These are phyloP conservation scores for Clitoria ternatea DNA, from an alignment of 306 rosid species.

Conservation along the genomic window DNA sequence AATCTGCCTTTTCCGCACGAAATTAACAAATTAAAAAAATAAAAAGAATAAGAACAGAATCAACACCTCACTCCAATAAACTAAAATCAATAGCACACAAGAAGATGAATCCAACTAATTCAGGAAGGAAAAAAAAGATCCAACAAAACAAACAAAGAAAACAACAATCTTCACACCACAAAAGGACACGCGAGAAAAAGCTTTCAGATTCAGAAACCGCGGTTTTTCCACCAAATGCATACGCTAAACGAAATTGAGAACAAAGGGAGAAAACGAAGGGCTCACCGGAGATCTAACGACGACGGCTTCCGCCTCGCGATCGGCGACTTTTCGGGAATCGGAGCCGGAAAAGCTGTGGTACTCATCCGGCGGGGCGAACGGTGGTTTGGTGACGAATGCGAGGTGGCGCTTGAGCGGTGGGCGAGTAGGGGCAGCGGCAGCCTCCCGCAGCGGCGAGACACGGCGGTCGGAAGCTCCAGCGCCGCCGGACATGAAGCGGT, in stretches of 20 bases:
- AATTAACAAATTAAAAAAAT: not conserved
- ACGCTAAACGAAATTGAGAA: not conserved
- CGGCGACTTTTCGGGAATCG: constrained; percentile 37
- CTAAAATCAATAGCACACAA: not conserved
- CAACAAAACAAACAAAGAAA: not conserved
- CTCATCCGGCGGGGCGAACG: constrained; percentile 64
- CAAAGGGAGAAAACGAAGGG: not conserved
- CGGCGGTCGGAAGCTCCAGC: constrained; percentile 59
- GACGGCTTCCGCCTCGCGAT: constrained; percentile 62
- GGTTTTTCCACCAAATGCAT: not conserved
- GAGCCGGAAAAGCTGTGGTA: constrained; percentile 59
- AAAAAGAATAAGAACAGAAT: not conserved
- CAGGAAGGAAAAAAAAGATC: not conserved
- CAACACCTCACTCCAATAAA: not conserved
- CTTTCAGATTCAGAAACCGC: not conserved
- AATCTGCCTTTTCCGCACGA: not conserved
- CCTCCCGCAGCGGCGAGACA: constrained; percentile 32
- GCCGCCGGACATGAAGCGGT: constrained; percentile 57
- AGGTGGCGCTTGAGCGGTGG: constrained; percentile 77
- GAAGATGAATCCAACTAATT: constrained; percentile 9
- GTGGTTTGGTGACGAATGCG: constrained; percentile 68
- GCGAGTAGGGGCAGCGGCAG: constrained; percentile 32
- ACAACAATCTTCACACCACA: not conserved
- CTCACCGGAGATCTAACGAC: constrained; percentile 84
- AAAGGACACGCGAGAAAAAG: not conserved